Base-by-base conservation (phyloP, 768 basidiomycete species). In the Amanita rubescens region DNA sequence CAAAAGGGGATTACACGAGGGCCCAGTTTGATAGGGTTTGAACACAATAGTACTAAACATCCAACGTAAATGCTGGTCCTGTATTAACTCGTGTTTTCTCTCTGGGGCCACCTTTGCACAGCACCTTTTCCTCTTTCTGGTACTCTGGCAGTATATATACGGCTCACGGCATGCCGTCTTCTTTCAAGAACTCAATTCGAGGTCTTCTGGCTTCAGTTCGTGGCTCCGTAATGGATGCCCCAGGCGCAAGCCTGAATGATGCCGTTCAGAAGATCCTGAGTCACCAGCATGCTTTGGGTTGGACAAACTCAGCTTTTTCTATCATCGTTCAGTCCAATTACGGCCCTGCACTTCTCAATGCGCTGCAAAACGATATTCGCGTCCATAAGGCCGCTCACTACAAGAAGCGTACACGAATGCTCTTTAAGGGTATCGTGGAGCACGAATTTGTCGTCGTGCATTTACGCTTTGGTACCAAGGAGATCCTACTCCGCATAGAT, bases 391-490 rank as follows among this genome's bases (percentile, higher is more conserved):
- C 24, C n/a, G 7, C 12, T 9, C 33, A 37, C 7, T 51, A n/a
- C 49, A 51, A 51, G n/a, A 39, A 51, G 14, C 20, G 24, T 7
- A n/a, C 38, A 11, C 19, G 25, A 39, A 0, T 7, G 14, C 14
- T 45, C 30, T 30, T 45, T 3, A 30, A 49, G 11, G 14, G 25
- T 19, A 3, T 20, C 3, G 32, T 25, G 2, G 49, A 51, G 8
- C 49, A 51, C 38, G 49, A 51, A 11, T 51, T 38, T n/a, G 27
- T 51, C 22, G 37, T 51, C 14, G 8, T 51, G 1, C 37, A 41
- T 10, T 14, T 51, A 2, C 25, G 19, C n/a, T 15, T 11, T n/a
- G 38, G 38, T 3, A 6, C 7, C 8, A 24, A 27, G 9, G 10
- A 12, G 1, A 1, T 25, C 4, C 2, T 30, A 1, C 12, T 51